phyloP scores from a whole-genome alignment of 768 basidiomycete species.

The Candolleomyces efflorescens region DNA sequence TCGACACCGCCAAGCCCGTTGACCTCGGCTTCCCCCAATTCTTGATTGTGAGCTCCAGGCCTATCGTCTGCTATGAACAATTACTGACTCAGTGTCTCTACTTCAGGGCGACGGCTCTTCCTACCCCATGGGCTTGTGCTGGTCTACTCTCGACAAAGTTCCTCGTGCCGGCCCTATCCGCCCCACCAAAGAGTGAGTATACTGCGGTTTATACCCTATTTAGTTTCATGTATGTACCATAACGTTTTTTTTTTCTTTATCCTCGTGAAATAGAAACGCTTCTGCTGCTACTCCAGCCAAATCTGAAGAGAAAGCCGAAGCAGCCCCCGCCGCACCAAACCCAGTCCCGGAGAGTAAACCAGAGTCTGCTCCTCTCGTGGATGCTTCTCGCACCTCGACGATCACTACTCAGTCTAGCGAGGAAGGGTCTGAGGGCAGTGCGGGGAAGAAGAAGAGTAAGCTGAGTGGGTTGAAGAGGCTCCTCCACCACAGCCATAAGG shows the following conservation, averaged over 20 bases:
- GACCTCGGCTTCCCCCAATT: constrained; percentile 4
- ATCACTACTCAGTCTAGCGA: neutral
- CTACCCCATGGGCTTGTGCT: neutral
- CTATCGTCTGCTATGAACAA: neutral
- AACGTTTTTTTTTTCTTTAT: neutral
- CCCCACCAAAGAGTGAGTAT: constrained; percentile 2
- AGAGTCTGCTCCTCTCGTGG: no score
- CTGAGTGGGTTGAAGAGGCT: neutral
- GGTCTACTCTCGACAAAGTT: neutral
- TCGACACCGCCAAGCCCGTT: constrained; percentile 26
- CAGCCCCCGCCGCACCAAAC: neutral
- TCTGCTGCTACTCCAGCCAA: neutral
- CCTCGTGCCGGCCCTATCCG: neutral
- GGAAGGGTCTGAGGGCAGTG: neutral
- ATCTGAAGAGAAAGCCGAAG: neutral
- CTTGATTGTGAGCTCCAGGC: constrained; percentile 6
- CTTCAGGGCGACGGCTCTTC: neutral
- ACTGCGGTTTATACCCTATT: neutral
- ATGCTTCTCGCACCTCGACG: neutral
- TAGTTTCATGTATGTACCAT: neutral
- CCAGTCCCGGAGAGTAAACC: neutral
- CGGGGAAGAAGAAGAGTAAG: neutral
- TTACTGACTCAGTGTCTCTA: neutral
- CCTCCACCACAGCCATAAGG: neutral
- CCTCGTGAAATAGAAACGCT: neutral